Percentiles rank a stretch among this genome's conserved stretches.
These are phyloP conservation scores for Penicillium malachiteum DNA, from an alignment of 495 filamentous ascomycete species.

Conservation along the genomic window DNA sequence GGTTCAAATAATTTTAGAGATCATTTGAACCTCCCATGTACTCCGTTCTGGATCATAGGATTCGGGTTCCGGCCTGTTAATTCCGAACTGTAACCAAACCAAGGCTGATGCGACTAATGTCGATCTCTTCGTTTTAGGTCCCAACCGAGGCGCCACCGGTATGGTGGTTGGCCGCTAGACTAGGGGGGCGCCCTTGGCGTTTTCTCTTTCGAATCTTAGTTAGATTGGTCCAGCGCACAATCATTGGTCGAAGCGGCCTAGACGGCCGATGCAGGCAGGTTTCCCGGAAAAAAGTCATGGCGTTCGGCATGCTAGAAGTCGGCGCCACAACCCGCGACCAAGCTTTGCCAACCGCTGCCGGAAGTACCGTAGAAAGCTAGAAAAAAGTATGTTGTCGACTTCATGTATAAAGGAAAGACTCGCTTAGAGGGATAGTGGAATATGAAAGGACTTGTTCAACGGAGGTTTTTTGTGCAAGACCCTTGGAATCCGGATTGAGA, in stretches of 20 bases:
- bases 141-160: conserved; percentile 1
- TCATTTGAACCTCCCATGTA: neutral
- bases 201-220: too few species aligned
- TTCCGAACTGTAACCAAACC: neutral
- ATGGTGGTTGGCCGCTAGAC: conserved; percentile 7
- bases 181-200: neutral
- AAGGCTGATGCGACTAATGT: neutral
- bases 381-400: too few species aligned
- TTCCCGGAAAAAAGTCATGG: too few species aligned
- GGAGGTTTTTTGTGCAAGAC: too few species aligned
- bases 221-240: too few species aligned
- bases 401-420: neutral
- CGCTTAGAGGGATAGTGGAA: neutral
- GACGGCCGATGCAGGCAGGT: neutral
- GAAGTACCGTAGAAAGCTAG: neutral
- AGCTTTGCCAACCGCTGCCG: conserved; percentile 5
- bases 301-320: neutral
- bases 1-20: neutral
- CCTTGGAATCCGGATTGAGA: too few species aligned
- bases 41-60: too few species aligned
- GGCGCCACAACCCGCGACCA: conserved; percentile 9
- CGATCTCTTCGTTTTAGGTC: conserved; percentile 8
- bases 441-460: too few species aligned
- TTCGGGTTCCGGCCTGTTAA: neutral
- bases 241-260: neutral